A percentile compares a stretch with the other conserved stretches of the same genome.
Evolutionary conservation across 208 protist genomes (phyloP).

Genomic region (Leishmania martiniquensis): DNA sequence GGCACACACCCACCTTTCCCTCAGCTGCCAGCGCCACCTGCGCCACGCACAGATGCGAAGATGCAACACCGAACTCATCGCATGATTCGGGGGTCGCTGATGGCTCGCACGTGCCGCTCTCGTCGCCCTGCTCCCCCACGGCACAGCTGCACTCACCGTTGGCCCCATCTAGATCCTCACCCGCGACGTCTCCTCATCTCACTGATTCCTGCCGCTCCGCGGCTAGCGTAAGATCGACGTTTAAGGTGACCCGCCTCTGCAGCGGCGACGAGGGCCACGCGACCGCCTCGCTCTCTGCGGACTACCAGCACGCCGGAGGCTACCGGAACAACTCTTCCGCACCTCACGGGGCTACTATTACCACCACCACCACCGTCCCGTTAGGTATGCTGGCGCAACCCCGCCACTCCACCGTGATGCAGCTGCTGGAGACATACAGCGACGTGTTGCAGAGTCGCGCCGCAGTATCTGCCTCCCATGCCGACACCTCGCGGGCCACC

Average conservation of each 20-base stretch:
- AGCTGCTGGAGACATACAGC: conserved; percentile 44
- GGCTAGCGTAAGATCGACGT: not conserved
- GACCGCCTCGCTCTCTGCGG: not conserved
- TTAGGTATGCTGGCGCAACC: conserved; percentile 19
- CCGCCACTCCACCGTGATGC: conserved; percentile 23
- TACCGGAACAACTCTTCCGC: not conserved
- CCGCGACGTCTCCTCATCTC: not conserved
- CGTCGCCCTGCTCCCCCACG: not conserved
- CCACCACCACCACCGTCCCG: conserved; percentile 4
- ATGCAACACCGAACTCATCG: not conserved
- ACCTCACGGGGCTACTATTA: not conserved
- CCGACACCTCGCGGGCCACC: not conserved
- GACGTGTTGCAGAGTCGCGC: conserved; percentile 29
- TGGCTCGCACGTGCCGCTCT: not conserved
- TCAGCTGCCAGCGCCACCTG: not conserved
- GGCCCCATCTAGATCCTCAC: not conserved
- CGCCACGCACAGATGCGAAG: not conserved
- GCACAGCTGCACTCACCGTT: conserved; percentile 2
- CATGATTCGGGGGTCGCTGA: not conserved
- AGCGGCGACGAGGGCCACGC: conserved; percentile 3
- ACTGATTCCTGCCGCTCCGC: not conserved
- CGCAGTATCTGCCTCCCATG: not conserved
- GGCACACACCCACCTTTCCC: conserved; percentile 31
- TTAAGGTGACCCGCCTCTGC: not conserved
- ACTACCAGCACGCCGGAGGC: not conserved